Conservation (phyloP, 23 red algal species). For the Gracilariopsis chorda region DNA sequence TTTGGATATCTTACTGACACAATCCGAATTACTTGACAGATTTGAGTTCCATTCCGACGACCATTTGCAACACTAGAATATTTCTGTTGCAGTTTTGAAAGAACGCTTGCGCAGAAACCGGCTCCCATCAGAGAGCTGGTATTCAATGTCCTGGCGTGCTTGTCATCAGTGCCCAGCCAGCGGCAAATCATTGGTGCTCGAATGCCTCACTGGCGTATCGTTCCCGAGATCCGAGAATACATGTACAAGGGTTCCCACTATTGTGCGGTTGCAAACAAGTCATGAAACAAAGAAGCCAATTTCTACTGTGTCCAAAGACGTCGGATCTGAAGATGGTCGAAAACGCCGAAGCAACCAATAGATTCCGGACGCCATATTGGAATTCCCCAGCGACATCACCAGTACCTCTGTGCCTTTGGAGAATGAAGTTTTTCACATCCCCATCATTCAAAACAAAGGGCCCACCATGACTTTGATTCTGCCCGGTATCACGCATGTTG, state of each 20-base stretch:
- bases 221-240: constrained; percentile 36
- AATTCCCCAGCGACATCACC: background rate
- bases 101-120: background rate
- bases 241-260: constrained; percentile 36
- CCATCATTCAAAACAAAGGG: background rate
- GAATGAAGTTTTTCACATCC: constrained; percentile 37
- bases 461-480: constrained; percentile 56
- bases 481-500: constrained; percentile 55
- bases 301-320: background rate
- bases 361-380: constrained; percentile 7
- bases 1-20: too few species aligned
- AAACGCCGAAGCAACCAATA: background rate
- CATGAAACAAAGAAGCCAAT: background rate
- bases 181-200: constrained; percentile 52
- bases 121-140: constrained; percentile 38
- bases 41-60: too few species aligned
- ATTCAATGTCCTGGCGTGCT: constrained; percentile 47
- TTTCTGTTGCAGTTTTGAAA: too few species aligned
- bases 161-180: constrained; percentile 34
- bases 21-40: too few species aligned
- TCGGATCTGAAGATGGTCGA: background rate
- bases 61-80: too few species aligned
- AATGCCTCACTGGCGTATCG: constrained; percentile 7
- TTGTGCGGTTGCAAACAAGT: constrained; percentile 39
- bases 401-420: background rate